Conservation (phyloP, 305 asterid species). For the Fraxinus baroniana region DNA sequence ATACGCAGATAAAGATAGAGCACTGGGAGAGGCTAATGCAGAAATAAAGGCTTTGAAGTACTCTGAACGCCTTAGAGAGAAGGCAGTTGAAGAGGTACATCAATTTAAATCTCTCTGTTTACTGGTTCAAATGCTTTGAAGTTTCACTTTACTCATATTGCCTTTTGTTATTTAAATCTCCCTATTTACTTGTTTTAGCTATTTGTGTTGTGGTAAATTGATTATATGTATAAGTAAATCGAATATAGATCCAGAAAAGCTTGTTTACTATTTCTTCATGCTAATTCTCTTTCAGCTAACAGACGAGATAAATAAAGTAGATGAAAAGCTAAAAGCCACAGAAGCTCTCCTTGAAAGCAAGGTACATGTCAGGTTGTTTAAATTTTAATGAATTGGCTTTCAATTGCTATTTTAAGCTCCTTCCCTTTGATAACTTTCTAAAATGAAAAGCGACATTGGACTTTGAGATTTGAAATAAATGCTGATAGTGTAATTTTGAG, state of each 20-base stretch:
- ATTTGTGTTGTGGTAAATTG: background rate
- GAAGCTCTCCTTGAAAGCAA: slow-evolving; percentile 75
- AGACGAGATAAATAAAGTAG: slow-evolving; percentile 63
- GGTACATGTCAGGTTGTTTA: slow-evolving; percentile 41
- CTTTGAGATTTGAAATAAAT: too few species aligned
- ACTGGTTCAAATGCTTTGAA: background rate
- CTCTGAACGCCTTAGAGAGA: slow-evolving; percentile 80
- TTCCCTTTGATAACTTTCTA: too few species aligned
- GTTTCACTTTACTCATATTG: background rate
- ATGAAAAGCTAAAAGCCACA: slow-evolving; percentile 67
- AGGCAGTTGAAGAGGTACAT: slow-evolving; percentile 92
- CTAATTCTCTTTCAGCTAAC: slow-evolving; percentile 49
- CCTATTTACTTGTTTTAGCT: background rate
- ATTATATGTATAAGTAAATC: background rate
- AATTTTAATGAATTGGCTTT: background rate
- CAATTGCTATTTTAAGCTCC: too few species aligned
- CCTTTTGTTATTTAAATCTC: background rate
- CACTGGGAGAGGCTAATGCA: slow-evolving; percentile 72
- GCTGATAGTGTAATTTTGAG: slow-evolving; percentile 2
- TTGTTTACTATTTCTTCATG: too few species aligned
- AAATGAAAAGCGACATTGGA: too few species aligned
- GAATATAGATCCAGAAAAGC: too few species aligned
- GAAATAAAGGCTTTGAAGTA: slow-evolving; percentile 76
- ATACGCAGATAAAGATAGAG: slow-evolving; percentile 78
- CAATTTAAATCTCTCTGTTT: background rate